These are phyloP conservation scores for Wickerhamiella domercqiae DNA, from an alignment of 805 yeast species.

Conservation along the genomic window DNA sequence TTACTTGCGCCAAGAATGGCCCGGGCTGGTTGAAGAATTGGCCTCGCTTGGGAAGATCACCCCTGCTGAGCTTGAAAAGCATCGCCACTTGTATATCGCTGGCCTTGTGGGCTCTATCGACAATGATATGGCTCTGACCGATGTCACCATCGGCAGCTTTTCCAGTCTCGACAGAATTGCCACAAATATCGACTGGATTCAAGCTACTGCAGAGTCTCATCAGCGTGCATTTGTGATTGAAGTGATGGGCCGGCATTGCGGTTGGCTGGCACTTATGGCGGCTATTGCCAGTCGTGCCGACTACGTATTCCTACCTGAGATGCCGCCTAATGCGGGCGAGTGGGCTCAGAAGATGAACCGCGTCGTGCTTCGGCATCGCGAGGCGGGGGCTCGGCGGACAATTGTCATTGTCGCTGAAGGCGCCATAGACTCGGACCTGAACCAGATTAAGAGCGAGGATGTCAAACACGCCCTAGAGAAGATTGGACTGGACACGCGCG, in stretches of 20 bases:
- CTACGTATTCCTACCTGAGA: constrained; percentile 85
- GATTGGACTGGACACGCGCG: constrained; percentile 83
- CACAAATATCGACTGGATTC: constrained; percentile 89
- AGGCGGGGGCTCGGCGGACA: constrained; percentile 81
- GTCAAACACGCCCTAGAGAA: constrained; percentile 73
- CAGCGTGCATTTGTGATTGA: constrained; percentile 95
- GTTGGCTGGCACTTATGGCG: constrained; percentile 96
- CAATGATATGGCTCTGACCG: constrained; percentile 95
- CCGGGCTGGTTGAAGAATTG: constrained; percentile 64
- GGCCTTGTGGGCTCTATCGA: constrained; percentile 96
- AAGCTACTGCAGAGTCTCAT: constrained; percentile 94
- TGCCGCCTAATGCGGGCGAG: constrained; percentile 55
- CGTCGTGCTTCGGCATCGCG: constrained; percentile 65
- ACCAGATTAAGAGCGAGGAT: constrained; percentile 63
- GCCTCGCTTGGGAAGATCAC: constrained; percentile 41
- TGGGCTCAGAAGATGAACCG: constrained; percentile 74
- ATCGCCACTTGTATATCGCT: constrained; percentile 65
- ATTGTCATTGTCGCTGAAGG: constrained; percentile 98
- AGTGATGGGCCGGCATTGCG: constrained; percentile 99
- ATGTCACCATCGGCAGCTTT: constrained; percentile 91
- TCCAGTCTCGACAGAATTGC: constrained; percentile 87
- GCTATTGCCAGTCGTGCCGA: constrained; percentile 96
- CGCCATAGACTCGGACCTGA: constrained; percentile 69
- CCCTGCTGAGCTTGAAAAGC: constrained; percentile 39
- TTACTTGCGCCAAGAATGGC: constrained; percentile 89